Evolutionary conservation across 148 eudicot genomes (phyloP).

Genomic region (Beta vulgaris): DNA sequence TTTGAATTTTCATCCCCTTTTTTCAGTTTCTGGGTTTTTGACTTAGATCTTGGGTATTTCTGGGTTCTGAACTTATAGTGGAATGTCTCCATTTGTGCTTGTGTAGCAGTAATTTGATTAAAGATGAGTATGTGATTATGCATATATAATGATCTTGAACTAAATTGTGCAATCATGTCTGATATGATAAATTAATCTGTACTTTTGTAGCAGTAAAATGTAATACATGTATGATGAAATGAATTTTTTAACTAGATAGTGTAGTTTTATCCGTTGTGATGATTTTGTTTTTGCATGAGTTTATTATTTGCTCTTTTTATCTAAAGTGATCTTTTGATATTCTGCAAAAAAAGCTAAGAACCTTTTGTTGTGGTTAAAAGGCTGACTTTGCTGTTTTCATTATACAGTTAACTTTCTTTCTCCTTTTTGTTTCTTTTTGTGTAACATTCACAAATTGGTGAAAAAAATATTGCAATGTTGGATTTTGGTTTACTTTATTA

Average conservation of each 20-base stretch:
- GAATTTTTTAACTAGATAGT: too few relatives aligned
- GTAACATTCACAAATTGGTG: background rate
- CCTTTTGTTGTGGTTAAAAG: constrained; percentile 12
- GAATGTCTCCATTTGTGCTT: background rate
- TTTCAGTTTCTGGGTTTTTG: too few relatives aligned
- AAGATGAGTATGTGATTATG: background rate
- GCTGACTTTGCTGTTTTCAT: background rate
- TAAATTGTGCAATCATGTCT: background rate
- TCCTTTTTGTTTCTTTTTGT: background rate
- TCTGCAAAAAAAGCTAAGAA: constrained; percentile 16
- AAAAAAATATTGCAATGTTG: background rate
- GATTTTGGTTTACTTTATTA: background rate
- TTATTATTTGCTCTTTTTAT: background rate
- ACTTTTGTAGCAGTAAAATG: too few relatives aligned
- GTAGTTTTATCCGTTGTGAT: too few relatives aligned
- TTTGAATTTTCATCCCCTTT: too few relatives aligned
- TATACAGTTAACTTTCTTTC: background rate
- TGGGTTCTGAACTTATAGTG: background rate
- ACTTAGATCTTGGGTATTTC: background rate
- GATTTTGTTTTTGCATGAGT: background rate
- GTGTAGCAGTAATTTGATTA: background rate
- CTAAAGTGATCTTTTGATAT: background rate
- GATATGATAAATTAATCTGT: too few relatives aligned
- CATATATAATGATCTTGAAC: background rate
- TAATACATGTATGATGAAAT: too few relatives aligned